Conservation (phyloP, 2,329 filamentous ascomycete species). For the Claviceps humidiphila region DNA sequence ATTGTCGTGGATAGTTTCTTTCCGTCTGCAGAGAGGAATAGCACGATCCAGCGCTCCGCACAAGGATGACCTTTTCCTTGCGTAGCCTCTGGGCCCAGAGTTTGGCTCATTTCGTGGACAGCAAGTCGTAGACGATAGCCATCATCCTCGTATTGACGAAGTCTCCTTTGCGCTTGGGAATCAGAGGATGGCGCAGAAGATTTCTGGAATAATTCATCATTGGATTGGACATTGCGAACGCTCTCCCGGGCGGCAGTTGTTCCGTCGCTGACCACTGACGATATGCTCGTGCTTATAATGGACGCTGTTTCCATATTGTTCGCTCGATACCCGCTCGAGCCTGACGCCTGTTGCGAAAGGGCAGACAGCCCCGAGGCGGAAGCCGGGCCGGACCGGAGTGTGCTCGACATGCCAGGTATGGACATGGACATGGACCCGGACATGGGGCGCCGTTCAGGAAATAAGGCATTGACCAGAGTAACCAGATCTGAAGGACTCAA, state of each 20-base stretch:
- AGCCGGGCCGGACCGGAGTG: slow-evolving; percentile 51
- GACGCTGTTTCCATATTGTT: slow-evolving; percentile 51
- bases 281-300: slow-evolving; percentile 58
- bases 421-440: slow-evolving; percentile 31
- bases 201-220: slow-evolving; percentile 35
- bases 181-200: slow-evolving; percentile 40
- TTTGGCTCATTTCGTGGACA: slow-evolving; percentile 57
- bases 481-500: slow-evolving; percentile 67
- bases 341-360: slow-evolving; percentile 55
- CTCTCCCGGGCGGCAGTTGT: slow-evolving; percentile 52
- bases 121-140: slow-evolving; percentile 52
- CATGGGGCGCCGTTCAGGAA: slow-evolving; percentile 57
- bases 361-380: slow-evolving; percentile 55
- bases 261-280: slow-evolving; percentile 55
- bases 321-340: slow-evolving; percentile 28
- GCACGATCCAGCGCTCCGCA: slow-evolving; percentile 68
- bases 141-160: slow-evolving; percentile 47
- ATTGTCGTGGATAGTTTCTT: slow-evolving; percentile 56
- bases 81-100: slow-evolving; percentile 48
- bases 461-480: slow-evolving; percentile 71
- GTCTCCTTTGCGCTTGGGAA: slow-evolving; percentile 26
- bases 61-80: slow-evolving; percentile 65
- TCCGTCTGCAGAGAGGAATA: slow-evolving; percentile 66
- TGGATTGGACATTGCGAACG: slow-evolving; percentile 41
- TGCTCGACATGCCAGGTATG: slow-evolving; percentile 47